Percentiles rank a stretch among this genome's conserved stretches.
Conservation (phyloP, 805 yeast species). For the Candida ulmi region DNA sequence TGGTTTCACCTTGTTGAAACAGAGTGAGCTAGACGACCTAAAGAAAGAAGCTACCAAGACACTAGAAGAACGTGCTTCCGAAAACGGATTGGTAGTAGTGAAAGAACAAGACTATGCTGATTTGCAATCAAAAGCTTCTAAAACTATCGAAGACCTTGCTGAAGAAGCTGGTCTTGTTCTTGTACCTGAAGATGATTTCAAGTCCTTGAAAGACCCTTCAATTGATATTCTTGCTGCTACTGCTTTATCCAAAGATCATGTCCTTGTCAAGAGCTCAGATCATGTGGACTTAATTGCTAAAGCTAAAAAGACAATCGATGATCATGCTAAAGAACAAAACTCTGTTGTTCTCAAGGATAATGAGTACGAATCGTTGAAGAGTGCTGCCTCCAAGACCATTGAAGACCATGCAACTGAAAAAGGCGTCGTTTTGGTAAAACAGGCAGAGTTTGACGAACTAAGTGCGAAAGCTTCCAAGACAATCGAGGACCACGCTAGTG, state of each 20-base stretch:
- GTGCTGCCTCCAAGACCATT: neutral
- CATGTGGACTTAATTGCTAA: neutral
- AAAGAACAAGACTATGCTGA: neutral
- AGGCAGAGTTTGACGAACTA: neutral
- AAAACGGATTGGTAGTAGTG: neutral
- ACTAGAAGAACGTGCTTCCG: too few relatives aligned
- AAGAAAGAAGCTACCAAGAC: too few relatives aligned
- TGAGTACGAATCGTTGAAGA: neutral
- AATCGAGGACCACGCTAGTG: neutral
- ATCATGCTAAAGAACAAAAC: constrained; percentile 6
- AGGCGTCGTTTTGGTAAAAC: neutral
- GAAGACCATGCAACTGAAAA: neutral
- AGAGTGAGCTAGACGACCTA: too few relatives aligned
- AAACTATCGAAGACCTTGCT: neutral
- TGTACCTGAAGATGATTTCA: constrained; percentile 1
- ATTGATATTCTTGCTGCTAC: too few relatives aligned
- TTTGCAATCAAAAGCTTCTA: neutral
- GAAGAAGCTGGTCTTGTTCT: constrained; percentile 13
- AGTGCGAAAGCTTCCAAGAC: neutral
- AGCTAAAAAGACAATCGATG: constrained; percentile 9
- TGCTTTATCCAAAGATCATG: too few relatives aligned
- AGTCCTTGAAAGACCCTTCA: too few relatives aligned
- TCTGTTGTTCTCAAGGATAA: neutral
- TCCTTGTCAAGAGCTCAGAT: neutral
- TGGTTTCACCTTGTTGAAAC: neutral